phyloP scores from a whole-genome alignment of 1,284 basidiomycete genomes.

The Boletus sp. region DNA sequence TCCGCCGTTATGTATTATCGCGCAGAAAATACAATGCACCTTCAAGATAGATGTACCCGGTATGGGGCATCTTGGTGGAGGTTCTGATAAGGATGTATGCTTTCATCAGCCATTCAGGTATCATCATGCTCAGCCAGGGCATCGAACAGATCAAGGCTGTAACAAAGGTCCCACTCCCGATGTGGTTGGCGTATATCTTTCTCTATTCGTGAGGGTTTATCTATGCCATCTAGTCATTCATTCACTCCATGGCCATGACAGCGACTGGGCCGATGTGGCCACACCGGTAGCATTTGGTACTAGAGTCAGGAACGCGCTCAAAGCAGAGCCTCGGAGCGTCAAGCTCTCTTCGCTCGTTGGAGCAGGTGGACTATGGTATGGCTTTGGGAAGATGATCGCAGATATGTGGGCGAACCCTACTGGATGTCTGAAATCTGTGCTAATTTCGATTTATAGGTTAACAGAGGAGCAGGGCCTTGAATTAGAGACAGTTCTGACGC shows the following conservation, averaged over 20 bases:
- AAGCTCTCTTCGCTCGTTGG: constrained; percentile 77
- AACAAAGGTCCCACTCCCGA: constrained; percentile 74
- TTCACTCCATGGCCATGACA: constrained; percentile 7
- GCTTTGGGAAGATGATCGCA: constrained; percentile 79
- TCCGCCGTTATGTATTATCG: not conserved
- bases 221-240: not conserved
- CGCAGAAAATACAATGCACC: constrained; percentile 83
- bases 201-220: constrained; percentile 64
- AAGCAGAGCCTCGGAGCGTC: constrained; percentile 79
- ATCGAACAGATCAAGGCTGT: constrained; percentile 55
- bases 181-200: constrained; percentile 84
- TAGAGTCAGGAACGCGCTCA: constrained; percentile 78
- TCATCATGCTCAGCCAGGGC: constrained; percentile 9
- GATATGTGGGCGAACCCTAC: constrained; percentile 55
- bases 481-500: constrained; percentile 65
- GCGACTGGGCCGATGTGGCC: constrained; percentile 83
- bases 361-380: constrained; percentile 86
- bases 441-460: constrained; percentile 43
- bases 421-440: not conserved
- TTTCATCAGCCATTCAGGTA: constrained; percentile 9
- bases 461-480: constrained; percentile 67
- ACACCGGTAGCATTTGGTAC: constrained; percentile 73
- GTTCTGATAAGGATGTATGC: constrained; percentile 73
- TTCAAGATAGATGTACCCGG: constrained; percentile 83
- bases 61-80: constrained; percentile 84